phyloP scores from a whole-genome alignment of 306 rosid species.

The Sphenostylis stenocarpa region DNA sequence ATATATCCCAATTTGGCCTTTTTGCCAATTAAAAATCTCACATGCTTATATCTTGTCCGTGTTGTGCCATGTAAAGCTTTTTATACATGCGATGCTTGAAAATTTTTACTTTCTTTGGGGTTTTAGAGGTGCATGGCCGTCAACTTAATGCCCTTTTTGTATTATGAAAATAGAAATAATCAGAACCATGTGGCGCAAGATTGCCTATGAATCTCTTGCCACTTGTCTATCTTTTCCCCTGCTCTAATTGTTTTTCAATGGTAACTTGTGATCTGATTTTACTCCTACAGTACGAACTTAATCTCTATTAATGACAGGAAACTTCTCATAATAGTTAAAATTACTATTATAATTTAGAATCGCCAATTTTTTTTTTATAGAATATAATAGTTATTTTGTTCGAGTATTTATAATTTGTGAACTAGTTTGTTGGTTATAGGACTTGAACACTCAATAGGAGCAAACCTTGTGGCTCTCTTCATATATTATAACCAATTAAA shows the following conservation, averaged over 20 bases:
- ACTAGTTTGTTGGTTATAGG: background rate
- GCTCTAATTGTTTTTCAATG: slow-evolving; percentile 14
- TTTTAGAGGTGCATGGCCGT: slow-evolving; percentile 36
- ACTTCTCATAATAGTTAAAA: background rate
- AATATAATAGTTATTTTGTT: background rate
- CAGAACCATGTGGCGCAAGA: slow-evolving; percentile 38
- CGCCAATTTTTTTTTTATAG: background rate
- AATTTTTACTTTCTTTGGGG: slow-evolving; percentile 25
- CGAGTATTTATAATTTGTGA: background rate
- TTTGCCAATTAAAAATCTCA: slow-evolving; percentile 31
- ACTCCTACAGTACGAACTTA: background rate
- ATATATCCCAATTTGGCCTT: slow-evolving; percentile 33
- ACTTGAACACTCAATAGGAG: too few species aligned
- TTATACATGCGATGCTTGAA: slow-evolving; percentile 35
- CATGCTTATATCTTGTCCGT: slow-evolving; percentile 38
- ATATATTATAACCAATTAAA: too few species aligned
- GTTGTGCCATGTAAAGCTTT: slow-evolving; percentile 51
- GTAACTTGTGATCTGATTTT: slow-evolving; percentile 31
- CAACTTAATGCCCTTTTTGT: slow-evolving; percentile 43
- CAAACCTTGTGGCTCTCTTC: too few species aligned
- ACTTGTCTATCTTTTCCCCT: background rate
- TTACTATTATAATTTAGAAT: background rate
- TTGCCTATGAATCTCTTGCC: slow-evolving; percentile 41
- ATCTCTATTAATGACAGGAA: background rate
- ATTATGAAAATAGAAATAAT: slow-evolving; percentile 56